These are phyloP conservation scores for Jatropha podagrica DNA, from an alignment of 441 rosid genomes.

Conservation along the genomic window DNA sequence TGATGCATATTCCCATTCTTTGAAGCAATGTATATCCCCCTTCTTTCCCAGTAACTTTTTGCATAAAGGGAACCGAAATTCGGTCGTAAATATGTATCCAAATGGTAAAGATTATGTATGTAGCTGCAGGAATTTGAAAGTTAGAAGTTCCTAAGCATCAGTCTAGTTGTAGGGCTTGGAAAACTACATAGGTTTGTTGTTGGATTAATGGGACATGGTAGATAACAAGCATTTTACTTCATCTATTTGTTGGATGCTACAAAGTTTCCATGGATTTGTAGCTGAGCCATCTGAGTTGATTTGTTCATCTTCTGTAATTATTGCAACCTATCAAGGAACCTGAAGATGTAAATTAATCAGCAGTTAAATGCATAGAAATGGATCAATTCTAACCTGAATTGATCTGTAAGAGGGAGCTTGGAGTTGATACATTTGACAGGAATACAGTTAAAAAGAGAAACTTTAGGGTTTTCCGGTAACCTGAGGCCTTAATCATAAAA, in stretches of 20 bases:
- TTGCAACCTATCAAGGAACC: conserved; percentile 19
- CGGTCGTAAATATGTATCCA: conserved; percentile 75
- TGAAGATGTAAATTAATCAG: neutral
- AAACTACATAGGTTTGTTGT: conserved; percentile 32
- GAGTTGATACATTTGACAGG: conserved; percentile 30
- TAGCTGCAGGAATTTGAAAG: conserved; percentile 61
- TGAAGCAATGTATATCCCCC: conserved; percentile 71
- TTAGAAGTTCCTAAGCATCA: conserved; percentile 39
- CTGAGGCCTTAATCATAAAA: neutral
- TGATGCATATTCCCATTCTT: conserved; percentile 57
- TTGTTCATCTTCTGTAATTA: neutral
- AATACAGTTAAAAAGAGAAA: conserved; percentile 25
- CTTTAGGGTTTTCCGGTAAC: conserved; percentile 19
- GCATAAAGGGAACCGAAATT: conserved; percentile 48
- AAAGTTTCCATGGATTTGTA: conserved; percentile 15
- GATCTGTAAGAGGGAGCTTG: conserved; percentile 34
- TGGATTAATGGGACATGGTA: conserved; percentile 9
- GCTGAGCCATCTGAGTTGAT: conserved; percentile 13
- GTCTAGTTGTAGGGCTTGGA: conserved; percentile 66
- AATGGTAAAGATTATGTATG: conserved; percentile 50
- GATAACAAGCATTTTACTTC: conserved; percentile 16
- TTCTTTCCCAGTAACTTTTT: conserved; percentile 48
- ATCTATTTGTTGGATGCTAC: conserved; percentile 21
- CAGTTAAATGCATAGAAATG: too few relatives aligned
- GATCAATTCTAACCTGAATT: conserved; percentile 30